phyloP scores from a whole-genome alignment of 129 eudicot species.

The Pulicaria dysenterica region DNA sequence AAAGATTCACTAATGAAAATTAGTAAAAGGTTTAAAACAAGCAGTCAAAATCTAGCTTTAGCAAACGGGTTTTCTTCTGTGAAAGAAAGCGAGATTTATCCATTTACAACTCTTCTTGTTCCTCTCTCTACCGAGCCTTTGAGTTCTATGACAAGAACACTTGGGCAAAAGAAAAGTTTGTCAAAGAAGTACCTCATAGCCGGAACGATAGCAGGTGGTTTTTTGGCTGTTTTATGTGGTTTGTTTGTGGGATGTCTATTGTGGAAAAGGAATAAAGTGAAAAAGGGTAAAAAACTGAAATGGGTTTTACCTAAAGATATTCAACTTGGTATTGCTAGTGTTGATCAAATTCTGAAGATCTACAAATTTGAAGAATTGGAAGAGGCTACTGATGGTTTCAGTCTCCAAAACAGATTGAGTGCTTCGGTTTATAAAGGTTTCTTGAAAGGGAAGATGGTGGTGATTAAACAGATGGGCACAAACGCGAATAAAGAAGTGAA shows the following conservation, averaged over 20 bases:
- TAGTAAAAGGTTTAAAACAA: constrained; percentile 48
- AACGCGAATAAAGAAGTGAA: constrained; percentile 57
- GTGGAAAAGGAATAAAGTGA: constrained; percentile 21
- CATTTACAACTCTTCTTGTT: constrained; percentile 56
- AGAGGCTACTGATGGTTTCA: constrained; percentile 61
- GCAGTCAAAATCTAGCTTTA: constrained; percentile 32
- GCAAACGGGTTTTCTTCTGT: constrained; percentile 52
- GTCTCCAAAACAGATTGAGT: constrained; percentile 45
- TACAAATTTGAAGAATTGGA: constrained; percentile 50
- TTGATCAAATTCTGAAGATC: constrained; percentile 47
- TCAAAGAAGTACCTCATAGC: constrained; percentile 34
- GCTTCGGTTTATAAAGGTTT: constrained; percentile 56
- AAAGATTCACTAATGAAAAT: constrained; percentile 39
- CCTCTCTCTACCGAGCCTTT: constrained; percentile 54
- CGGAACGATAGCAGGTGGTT: constrained; percentile 44
- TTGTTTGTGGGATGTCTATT: constrained; percentile 28
- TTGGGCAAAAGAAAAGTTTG: constrained; percentile 16
- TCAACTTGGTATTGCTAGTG: constrained; percentile 46
- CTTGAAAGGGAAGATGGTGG: constrained; percentile 43
- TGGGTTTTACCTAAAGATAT: constrained; percentile 44
- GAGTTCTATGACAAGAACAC: constrained; percentile 38
- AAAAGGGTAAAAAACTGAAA: constrained; percentile 6
- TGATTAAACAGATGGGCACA: constrained; percentile 51
- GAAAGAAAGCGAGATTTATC: constrained; percentile 35
- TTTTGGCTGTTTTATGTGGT: constrained; percentile 30